Conservation (phyloP, 1,284 basidiomycete species). For the Cryptococcus jaspeensis region DNA sequence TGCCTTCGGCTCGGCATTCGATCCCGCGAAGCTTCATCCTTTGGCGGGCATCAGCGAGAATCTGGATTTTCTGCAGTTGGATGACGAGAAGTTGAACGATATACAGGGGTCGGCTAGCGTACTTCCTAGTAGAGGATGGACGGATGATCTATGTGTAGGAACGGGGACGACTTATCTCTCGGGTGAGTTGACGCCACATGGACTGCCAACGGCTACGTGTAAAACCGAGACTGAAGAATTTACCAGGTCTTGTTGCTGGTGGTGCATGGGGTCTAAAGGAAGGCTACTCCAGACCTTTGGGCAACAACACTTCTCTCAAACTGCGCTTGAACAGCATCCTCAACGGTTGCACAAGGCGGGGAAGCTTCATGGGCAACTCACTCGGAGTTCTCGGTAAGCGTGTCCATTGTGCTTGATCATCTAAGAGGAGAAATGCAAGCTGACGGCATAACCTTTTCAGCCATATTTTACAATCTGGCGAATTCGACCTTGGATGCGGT, state of each 20-base stretch:
- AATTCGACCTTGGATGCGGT: constrained; percentile 89
- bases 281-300: constrained; percentile 81
- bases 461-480: constrained; percentile 92
- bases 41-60: constrained; percentile 77
- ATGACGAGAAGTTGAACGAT: constrained; percentile 87
- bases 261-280: constrained; percentile 95
- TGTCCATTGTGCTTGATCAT: not conserved
- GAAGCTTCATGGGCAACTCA: constrained; percentile 97
- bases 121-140: constrained; percentile 93
- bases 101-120: constrained; percentile 81
- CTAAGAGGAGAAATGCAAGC: constrained; percentile 38
- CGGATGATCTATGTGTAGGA: constrained; percentile 98
- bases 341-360: constrained; percentile 94
- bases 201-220: no score
- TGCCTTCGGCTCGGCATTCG: constrained; percentile 77
- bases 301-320: constrained; percentile 62
- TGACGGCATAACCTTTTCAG: constrained; percentile 50
- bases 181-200: constrained; percentile 62
- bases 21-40: constrained; percentile 85
- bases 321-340: constrained; percentile 95
- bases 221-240: constrained; percentile 22
- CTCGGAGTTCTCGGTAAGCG: constrained; percentile 87
- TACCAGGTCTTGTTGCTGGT: constrained; percentile 61
- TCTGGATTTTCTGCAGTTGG: constrained; percentile 86
- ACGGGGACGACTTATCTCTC: constrained; percentile 98